phyloP scores from a whole-genome alignment of 1,284 basidiomycete species.

The Marasmius oreades region DNA sequence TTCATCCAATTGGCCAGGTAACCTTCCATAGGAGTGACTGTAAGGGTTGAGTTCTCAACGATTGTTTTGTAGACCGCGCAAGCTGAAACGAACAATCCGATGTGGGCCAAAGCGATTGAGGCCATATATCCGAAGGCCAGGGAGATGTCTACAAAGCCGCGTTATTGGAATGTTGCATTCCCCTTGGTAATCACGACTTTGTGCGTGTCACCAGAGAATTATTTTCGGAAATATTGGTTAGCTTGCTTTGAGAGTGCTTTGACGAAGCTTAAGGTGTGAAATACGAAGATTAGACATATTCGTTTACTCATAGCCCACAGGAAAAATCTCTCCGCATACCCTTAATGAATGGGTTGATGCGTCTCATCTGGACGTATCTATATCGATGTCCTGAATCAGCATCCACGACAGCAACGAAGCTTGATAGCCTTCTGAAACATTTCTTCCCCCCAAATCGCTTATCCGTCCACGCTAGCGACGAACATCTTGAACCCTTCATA shows the following conservation, averaged over 20 bases:
- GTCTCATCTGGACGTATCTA: constrained; percentile 91
- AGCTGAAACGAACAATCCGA: constrained; percentile 93
- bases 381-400: constrained; percentile 87
- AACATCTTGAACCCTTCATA: constrained; percentile 74
- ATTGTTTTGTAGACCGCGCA: constrained; percentile 72
- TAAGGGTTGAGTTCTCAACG: constrained; percentile 2
- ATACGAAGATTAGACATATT: neutral
- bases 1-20: constrained; percentile 91
- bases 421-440: constrained; percentile 75
- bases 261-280: constrained; percentile 74
- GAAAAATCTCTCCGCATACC: constrained; percentile 75
- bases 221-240: constrained; percentile 83
- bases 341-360: constrained; percentile 80
- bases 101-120: constrained; percentile 91
- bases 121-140: constrained; percentile 81
- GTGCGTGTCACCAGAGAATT: constrained; percentile 85
- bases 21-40: no score
- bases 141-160: constrained; percentile 86
- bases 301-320: constrained; percentile 34
- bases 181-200: constrained; percentile 82
- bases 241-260: constrained; percentile 68
- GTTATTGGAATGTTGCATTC: constrained; percentile 89
- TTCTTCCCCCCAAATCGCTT: constrained; percentile 78
- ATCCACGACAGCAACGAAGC: constrained; percentile 73
- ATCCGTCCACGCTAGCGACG: constrained; percentile 66